Percentiles rank a stretch among this genome's conserved stretches.
Evolutionary conservation across 139 green algal genomes (phyloP).

Genomic region (Chlamydomonas sp.): DNA sequence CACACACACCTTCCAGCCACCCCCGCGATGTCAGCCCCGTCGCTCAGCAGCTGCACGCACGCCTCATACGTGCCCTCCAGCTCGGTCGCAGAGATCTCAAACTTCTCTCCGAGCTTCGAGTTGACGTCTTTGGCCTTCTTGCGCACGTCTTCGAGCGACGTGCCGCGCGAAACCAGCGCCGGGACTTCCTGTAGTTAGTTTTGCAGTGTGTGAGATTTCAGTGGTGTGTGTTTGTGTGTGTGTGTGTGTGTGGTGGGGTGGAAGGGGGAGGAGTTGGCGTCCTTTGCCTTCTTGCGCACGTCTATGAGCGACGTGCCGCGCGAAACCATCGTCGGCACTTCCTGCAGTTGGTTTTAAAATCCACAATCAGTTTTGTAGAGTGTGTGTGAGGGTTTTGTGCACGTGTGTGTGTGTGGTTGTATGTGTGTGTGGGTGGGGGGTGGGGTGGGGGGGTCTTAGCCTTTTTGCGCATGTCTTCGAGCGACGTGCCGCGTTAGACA

Average conservation of each 20-base stretch:
- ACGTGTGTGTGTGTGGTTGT: background rate
- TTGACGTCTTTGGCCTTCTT: constrained; percentile 33
- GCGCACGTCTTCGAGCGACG: constrained; percentile 18
- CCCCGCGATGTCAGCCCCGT: constrained; percentile 27
- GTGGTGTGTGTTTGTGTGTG: too few relatives aligned
- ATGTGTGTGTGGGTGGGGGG: background rate
- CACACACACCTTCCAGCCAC: constrained; percentile 10
- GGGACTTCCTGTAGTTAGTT: constrained; percentile 45
- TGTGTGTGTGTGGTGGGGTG: too few relatives aligned
- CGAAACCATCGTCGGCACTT: too few relatives aligned
- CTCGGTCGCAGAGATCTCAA: constrained; percentile 26
- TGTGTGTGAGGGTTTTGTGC: too few relatives aligned
- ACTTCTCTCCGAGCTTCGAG: constrained; percentile 40
- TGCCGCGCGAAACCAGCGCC: constrained; percentile 40
- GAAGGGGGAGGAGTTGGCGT: background rate
- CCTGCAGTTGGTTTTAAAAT: too few relatives aligned
- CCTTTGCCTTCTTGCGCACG: too few relatives aligned
- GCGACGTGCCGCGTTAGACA: too few relatives aligned
- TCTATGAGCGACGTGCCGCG: too few relatives aligned
- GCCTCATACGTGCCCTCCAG: constrained; percentile 34
- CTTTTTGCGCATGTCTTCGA: too few relatives aligned
- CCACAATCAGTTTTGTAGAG: too few relatives aligned
- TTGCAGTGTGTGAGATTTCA: too few relatives aligned
- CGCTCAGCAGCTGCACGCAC: constrained; percentile 26
- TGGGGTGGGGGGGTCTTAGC: background rate